Evolutionary conservation across 2,329 filamentous ascomycete species (phyloP), one percentile per base, ranked within the genome.

Genomic region (Xylariaceae sp.): DNA sequence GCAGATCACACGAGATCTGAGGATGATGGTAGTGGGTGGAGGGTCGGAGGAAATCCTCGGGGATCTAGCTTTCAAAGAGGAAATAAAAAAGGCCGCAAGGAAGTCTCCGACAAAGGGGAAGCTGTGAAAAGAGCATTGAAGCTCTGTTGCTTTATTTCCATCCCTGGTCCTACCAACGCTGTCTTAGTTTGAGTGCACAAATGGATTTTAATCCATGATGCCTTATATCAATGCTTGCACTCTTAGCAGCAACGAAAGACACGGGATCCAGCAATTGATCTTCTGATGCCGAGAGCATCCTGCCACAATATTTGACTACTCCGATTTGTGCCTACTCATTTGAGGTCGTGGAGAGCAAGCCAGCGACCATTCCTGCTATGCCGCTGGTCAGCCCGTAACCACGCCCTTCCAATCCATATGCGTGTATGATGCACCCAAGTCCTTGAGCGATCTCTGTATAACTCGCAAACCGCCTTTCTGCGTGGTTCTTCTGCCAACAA

Each of bases 381-480:
- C 82, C 82, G 79, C 81, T 82, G 14, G 80, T 83, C 7, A 84
- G 57, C 66, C 86, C 82, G 58, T 76, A 84, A 0, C 82, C 82
- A n/a, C 82, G 72, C 3, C 82, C 82, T 3, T 80, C 82, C 17
- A 80, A 74, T 0, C 82, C 82, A 61, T 86, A 86, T 0, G 78
- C 80, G 65, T 84, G 80, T 3, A 83, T 70, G 31, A 78, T 61
- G 19, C 54, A 60, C 42, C 54, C 63, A 9, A 54, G 58, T 1
- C 51, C 50, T 2, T 59, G 59, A 2, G 72, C 48, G 7, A 64
- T 62, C 62, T 83, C 80, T n/a, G 68, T 66, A 61, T 83, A 14
- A 84, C 69, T 13, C 81, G 70, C 70, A 83, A 71, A 0, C 76
- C 75, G 0, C 75, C 76, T 17, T 67, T 68, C 0, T 76, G 69